Base-by-base conservation (phyloP, 1,284 basidiomycete genomes). In the Naganishia cerealis region DNA sequence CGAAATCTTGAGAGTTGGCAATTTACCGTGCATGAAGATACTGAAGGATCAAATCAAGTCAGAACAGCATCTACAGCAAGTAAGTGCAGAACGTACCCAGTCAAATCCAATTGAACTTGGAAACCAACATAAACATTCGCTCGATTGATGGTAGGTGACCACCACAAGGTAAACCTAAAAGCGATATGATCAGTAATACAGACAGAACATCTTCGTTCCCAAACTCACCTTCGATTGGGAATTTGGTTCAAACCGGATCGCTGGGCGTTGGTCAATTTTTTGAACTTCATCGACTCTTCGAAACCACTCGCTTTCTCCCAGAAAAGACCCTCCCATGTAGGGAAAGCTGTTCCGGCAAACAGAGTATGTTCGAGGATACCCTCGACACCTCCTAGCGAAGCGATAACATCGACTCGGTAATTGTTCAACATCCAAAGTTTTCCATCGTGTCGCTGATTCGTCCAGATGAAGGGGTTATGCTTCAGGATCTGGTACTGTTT, bases 381-480 rank as follows among this genome's bases (percentile, higher is more conserved):
- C 57, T 73, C 73, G 18, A 96, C 92, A 86, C 94, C 94, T 72
- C 96, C 96, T 16, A 99, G 84, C 9, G 96, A 96, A n/a, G 95
- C 93, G 74, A 99, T 99, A 52, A 98, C 93, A 79, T 99, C 96
- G 57, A 99, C 94, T 73, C 95, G 92, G 82, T 98, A 99, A 80
- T 94, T 94, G 83, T 98, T 98, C 69, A 99, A 83, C 74, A 97
- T 92, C 93, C 95, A 98, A 4, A 99, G 84, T 81, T 98, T 97
- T 68, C 96, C 95, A 75, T 99, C 96, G 76, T 99, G 96, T 15
- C 95, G 87, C 78, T 97, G 93, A 26, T 91, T 94, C 12, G 95
- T 99, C 95, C 96, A 99, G 88, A 91, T 92, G 87, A 97, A 97
- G 0, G 94, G 94, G 78, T 96, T 94, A 77, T 91, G 89, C 80